Percentiles rank a stretch among this genome's conserved stretches.
Evolutionary conservation across 805 yeast genomes (phyloP).

Genomic region (Yarrowia keelungensis): DNA sequence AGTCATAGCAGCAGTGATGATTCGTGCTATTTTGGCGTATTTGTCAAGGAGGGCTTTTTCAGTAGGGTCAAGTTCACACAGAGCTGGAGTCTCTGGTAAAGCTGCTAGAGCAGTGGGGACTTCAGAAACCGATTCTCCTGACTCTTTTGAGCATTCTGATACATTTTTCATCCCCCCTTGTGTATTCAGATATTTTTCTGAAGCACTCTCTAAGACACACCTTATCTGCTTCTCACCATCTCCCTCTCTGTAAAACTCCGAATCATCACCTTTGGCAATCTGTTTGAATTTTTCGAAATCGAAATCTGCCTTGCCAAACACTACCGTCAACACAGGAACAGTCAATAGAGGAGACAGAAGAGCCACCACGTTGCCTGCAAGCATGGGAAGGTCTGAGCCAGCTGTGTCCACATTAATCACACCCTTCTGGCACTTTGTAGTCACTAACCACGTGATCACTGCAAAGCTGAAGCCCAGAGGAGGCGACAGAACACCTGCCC

Average conservation of each 20-base stretch:
- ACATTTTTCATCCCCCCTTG: too few species aligned
- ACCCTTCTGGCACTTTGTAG: constrained; percentile 52
- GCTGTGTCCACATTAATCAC: constrained; percentile 66
- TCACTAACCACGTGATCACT: constrained; percentile 67
- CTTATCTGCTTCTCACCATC: constrained; percentile 1
- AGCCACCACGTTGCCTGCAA: constrained; percentile 87
- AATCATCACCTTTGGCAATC: constrained; percentile 52
- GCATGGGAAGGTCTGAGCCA: constrained; percentile 88
- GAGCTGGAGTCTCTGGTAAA: too few species aligned
- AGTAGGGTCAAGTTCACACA: constrained; percentile 48
- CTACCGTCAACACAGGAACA: constrained; percentile 68
- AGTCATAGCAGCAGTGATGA: constrained; percentile 66
- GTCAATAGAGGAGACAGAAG: constrained; percentile 72
- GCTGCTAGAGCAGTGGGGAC: too few species aligned
- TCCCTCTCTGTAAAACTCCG: constrained; percentile 41
- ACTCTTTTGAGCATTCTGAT: too few species aligned
- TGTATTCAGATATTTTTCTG: too few species aligned
- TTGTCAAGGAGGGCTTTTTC: constrained; percentile 61
- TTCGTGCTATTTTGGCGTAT: constrained; percentile 68
- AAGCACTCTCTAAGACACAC: too few species aligned
- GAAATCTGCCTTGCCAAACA: constrained; percentile 72
- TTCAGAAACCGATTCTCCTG: too few species aligned
- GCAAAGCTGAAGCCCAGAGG: constrained; percentile 77
- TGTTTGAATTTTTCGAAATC: constrained; percentile 70
- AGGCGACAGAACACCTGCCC: constrained; percentile 79